Percentiles rank a stretch among this genome's conserved stretches.
phyloP scores from a whole-genome alignment of 2,329 filamentous ascomycete genomes.

The Cadophora luteo-olivacea region DNA sequence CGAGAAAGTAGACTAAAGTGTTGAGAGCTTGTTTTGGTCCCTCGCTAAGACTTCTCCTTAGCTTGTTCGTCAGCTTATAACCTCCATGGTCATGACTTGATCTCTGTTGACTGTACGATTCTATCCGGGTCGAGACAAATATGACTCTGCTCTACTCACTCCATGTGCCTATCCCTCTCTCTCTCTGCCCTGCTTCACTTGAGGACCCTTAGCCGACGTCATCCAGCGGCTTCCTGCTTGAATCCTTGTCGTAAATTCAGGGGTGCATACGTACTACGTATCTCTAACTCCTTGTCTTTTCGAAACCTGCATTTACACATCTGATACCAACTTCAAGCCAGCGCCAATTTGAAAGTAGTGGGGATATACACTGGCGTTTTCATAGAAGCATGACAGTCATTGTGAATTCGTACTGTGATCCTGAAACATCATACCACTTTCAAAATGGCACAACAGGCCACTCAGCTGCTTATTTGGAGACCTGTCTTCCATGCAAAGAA shows the following conservation, averaged over 20 bases:
- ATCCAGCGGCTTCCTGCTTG: slow-evolving; percentile 4
- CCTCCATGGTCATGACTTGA: too few species aligned
- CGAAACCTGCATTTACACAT: neutral
- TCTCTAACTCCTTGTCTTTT: neutral
- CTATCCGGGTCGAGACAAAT: too few species aligned
- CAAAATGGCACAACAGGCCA: neutral
- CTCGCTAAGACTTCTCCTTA: too few species aligned
- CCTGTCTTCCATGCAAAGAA: neutral
- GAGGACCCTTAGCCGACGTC: slow-evolving; percentile 9
- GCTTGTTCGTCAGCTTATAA: neutral
- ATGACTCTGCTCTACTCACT: too few species aligned
- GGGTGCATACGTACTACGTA: slow-evolving; percentile 40
- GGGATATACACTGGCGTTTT: too few species aligned
- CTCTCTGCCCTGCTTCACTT: neutral
- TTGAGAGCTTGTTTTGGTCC: too few species aligned
- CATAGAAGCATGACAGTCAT: neutral
- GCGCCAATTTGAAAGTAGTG: neutral
- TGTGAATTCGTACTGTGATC: neutral
- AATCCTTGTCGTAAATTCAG: slow-evolving; percentile 28
- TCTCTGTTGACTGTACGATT: too few species aligned
- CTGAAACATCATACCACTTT: neutral
- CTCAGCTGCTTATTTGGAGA: neutral
- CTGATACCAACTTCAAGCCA: neutral
- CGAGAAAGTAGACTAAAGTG: too few species aligned
- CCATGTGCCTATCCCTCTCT: too few species aligned